Evolutionary conservation across 169 alveolate species (phyloP).

Genomic region (Eimeria falciformis): DNA sequence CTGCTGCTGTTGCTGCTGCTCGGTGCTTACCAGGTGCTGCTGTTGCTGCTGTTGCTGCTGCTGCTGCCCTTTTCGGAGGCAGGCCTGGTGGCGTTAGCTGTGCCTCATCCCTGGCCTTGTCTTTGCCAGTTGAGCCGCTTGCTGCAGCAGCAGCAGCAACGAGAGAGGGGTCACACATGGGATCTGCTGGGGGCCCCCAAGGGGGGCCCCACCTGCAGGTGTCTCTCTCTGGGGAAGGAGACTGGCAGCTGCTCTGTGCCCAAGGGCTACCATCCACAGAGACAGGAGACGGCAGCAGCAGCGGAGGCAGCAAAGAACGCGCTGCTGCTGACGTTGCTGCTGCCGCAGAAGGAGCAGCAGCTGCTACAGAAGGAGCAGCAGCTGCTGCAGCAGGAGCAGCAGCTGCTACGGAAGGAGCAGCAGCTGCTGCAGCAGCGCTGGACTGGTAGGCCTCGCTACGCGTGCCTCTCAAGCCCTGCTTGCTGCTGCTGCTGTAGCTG

Average conservation of each 20-base stretch:
- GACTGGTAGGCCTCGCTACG: background rate
- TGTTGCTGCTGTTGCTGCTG: conserved; percentile 19
- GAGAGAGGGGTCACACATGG: background rate
- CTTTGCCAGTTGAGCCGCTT: background rate
- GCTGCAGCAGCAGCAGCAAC: background rate
- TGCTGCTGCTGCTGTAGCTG: conserved; percentile 24
- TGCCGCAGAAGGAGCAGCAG: background rate
- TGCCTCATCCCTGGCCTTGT: background rate
- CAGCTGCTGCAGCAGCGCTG: background rate
- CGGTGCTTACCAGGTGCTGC: background rate
- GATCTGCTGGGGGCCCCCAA: background rate
- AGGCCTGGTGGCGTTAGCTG: background rate
- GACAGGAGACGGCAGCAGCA: background rate
- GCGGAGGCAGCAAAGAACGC: background rate
- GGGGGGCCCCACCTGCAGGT: background rate
- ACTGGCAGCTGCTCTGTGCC: background rate
- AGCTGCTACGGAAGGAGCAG: background rate
- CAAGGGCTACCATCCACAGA: background rate
- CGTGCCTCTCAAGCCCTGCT: background rate
- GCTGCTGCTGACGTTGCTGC: background rate
- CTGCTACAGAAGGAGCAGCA: background rate
- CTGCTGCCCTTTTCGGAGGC: background rate
- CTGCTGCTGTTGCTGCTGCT: background rate
- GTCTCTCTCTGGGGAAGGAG: background rate
- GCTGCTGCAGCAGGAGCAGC: conserved; percentile 14